A percentile compares a stretch with the other conserved stretches of the same genome.
These are phyloP conservation scores for Sporisorium exsertum DNA, from an alignment of 1,284 basidiomycete species.

Conservation along the genomic window DNA sequence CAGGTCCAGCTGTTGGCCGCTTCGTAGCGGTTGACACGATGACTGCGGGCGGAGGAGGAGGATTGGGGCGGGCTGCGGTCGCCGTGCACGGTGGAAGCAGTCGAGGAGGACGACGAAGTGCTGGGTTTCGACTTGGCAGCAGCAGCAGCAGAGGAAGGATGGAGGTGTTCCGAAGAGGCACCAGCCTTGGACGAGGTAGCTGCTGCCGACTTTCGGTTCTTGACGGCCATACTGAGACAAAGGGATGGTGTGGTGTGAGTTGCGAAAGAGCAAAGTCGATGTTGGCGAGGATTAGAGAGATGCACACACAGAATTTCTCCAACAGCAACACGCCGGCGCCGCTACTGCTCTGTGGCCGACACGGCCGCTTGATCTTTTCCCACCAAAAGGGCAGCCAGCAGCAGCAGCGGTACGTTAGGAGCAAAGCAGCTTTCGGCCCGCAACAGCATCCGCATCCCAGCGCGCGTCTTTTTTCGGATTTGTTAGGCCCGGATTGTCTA, in stretches of 20 bases:
- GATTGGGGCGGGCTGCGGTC: conserved; percentile 8
- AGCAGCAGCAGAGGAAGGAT: conserved; percentile 27
- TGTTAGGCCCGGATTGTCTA: conserved; percentile 1
- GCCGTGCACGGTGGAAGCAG: conserved; percentile 16
- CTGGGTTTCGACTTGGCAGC: conserved; percentile 7
- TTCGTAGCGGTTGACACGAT: conserved; percentile 4
- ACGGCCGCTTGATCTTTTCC: no score
- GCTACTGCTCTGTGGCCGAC: neutral
- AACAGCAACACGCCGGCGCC: neutral
- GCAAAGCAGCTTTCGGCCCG: neutral
- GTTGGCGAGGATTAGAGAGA: neutral
- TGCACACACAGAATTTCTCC: neutral
- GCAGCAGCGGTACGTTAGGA: no score
- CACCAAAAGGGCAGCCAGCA: no score
- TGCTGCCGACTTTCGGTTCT: conserved; percentile 22
- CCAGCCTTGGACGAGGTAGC: conserved; percentile 12
- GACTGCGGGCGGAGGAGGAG: neutral
- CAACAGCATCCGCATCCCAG: neutral
- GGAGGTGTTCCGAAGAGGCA: conserved; percentile 12
- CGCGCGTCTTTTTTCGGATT: neutral
- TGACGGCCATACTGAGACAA: conserved; percentile 17
- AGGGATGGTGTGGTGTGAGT: neutral
- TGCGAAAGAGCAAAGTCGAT: neutral
- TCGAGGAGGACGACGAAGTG: conserved; percentile 21
- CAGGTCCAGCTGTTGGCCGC: conserved; percentile 24